Conservation (phyloP, 495 filamentous ascomycete genomes). For the Penicillium paradoxum region DNA sequence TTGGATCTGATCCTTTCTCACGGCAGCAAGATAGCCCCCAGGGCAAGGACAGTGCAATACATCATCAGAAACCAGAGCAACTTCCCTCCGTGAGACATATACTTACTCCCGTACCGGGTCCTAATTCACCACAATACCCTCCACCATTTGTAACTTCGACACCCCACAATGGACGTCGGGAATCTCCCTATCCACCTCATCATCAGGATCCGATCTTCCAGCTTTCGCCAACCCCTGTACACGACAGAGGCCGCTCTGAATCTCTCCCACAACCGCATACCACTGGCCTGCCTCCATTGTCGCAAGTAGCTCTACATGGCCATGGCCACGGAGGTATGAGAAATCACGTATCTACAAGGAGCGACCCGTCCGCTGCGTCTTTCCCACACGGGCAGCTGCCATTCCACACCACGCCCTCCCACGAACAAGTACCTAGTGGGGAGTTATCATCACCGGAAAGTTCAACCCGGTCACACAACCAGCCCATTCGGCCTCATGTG, state of each 20-base stretch:
- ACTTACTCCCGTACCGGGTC: conserved; percentile 35
- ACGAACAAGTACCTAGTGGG: conserved; percentile 14
- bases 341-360: conserved; percentile 18
- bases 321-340: conserved; percentile 18
- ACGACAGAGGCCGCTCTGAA: conserved; percentile 24
- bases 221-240: conserved; percentile 11
- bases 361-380: conserved; percentile 15
- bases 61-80: conserved; percentile 26
- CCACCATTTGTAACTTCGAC: conserved; percentile 21
- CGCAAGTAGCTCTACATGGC: conserved; percentile 30
- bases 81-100: conserved; percentile 48
- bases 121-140: conserved; percentile 30
- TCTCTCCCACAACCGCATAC: conserved; percentile 18
- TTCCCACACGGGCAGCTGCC: conserved; percentile 14
- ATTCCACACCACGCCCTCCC: conserved; percentile 10
- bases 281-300: conserved; percentile 31
- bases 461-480: conserved; percentile 12
- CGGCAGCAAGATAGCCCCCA: conserved; percentile 29
- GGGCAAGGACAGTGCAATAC: conserved; percentile 15
- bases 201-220: conserved; percentile 20
- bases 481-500: conserved; percentile 37
- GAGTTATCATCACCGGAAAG: conserved; percentile 23
- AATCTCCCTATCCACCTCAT: conserved; percentile 17
- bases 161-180: conserved; percentile 16
- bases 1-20: conserved; percentile 39